phyloP scores from a whole-genome alignment of 352 stramenopile species.

The Globisporangium takayamanum region DNA sequence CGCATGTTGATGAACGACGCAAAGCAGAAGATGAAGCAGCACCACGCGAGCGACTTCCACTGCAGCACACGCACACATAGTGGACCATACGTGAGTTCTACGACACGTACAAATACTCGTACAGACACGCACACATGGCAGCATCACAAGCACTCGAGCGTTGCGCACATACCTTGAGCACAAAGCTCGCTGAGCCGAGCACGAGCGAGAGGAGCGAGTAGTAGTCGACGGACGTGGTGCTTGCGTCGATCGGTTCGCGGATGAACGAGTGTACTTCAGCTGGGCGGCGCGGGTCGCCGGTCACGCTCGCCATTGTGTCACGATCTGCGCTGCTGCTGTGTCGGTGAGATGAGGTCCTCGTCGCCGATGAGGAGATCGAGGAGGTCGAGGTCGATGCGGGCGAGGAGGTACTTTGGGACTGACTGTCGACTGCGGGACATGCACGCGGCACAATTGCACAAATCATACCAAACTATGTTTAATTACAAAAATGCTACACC shows the following conservation, averaged over 20 bases:
- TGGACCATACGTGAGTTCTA: not conserved
- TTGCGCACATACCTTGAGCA: slow-evolving; percentile 36
- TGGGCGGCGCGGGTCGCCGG: slow-evolving; percentile 53
- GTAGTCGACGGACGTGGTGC: slow-evolving; percentile 36
- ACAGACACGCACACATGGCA: not conserved
- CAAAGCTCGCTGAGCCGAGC: slow-evolving; percentile 50
- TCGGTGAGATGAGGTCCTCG: too few relatives aligned
- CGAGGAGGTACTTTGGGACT: too few relatives aligned
- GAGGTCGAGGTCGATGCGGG: too few relatives aligned
- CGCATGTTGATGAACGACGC: slow-evolving; percentile 64
- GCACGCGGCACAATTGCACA: too few relatives aligned
- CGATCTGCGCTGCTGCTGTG: not conserved
- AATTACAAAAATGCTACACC: too few relatives aligned
- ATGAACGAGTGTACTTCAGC: slow-evolving; percentile 66
- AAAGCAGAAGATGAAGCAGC: slow-evolving; percentile 55
- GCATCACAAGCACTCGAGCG: not conserved
- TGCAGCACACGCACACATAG: slow-evolving; percentile 9
- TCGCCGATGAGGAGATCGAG: too few relatives aligned
- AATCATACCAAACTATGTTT: too few relatives aligned
- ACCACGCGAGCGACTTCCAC: slow-evolving; percentile 64
- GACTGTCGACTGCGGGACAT: too few relatives aligned
- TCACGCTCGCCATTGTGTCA: slow-evolving; percentile 6
- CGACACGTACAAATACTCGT: not conserved
- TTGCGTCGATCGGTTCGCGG: slow-evolving; percentile 36
- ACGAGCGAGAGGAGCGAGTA: slow-evolving; percentile 68